Conservation (phyloP, 257 asterid genomes). For the Verbascum thapsus region DNA sequence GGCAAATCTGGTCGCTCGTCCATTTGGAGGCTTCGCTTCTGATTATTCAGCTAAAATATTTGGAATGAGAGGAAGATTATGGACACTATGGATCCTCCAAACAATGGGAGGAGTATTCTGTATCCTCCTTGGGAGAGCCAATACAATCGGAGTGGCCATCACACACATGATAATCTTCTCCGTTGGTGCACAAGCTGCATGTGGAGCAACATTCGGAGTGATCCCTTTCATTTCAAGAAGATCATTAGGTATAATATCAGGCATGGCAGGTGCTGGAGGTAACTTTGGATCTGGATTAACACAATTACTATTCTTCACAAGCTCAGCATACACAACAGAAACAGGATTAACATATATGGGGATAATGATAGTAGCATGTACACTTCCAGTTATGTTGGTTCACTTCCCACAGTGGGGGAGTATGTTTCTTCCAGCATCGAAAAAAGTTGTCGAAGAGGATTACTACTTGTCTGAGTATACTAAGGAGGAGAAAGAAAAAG, state of each 20-base stretch:
- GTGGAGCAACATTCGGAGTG: not conserved
- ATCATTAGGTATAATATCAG: slow-evolving; percentile 1
- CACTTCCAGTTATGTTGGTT: slow-evolving; percentile 16
- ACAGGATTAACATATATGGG: not conserved
- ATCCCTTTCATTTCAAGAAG: slow-evolving; percentile 2
- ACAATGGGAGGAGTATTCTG: not conserved
- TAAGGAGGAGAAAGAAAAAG: slow-evolving; percentile 26
- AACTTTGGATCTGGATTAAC: not conserved
- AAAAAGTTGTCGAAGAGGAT: slow-evolving; percentile 40
- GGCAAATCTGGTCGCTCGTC: not conserved
- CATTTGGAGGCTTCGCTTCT: not conserved
- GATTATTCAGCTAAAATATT: not conserved
- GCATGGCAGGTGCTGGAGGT: not conserved
- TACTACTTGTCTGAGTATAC: slow-evolving; percentile 38
- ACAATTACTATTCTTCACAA: not conserved
- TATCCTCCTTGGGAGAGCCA: not conserved
- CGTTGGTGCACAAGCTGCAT: not conserved
- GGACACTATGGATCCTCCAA: slow-evolving; percentile 6
- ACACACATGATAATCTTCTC: slow-evolving; percentile 7
- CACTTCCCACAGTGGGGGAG: slow-evolving; percentile 65
- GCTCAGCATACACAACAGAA: not conserved
- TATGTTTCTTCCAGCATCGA: slow-evolving; percentile 43
- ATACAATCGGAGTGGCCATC: not conserved
- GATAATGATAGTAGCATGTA: not conserved
- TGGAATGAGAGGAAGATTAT: slow-evolving; percentile 6